A percentile compares a stretch with the other conserved stretches of the same genome.
phyloP scores from a whole-genome alignment of 2,329 filamentous ascomycete genomes.

The Myriosclerotinia curreyana region DNA sequence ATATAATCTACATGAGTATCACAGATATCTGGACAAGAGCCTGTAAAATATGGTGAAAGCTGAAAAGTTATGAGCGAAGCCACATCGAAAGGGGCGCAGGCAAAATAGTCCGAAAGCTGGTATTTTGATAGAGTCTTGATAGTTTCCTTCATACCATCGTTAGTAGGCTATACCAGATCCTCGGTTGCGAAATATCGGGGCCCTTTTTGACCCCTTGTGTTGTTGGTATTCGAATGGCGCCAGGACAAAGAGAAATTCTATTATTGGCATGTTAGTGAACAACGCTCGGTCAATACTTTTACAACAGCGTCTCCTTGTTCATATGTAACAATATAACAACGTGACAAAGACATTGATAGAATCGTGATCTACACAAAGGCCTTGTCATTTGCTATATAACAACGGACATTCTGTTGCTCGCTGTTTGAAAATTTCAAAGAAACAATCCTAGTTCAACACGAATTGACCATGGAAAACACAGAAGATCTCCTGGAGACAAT shows the following conservation, averaged over 20 bases:
- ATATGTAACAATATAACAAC: background rate
- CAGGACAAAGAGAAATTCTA: background rate
- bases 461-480: background rate
- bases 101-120: constrained; percentile 23
- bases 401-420: background rate
- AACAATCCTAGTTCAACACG: background rate
- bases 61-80: constrained; percentile 29
- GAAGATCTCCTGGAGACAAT: background rate
- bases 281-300: background rate
- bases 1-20: constrained; percentile 31
- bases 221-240: background rate
- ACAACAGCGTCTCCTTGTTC: background rate
- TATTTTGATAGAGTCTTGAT: background rate
- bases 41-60: constrained; percentile 25
- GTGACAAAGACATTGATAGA: background rate
- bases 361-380: background rate
- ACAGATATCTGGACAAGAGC: constrained; percentile 24
- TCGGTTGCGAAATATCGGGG: no score
- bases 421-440: background rate
- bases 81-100: constrained; percentile 29
- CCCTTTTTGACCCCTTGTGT: background rate
- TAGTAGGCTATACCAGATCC: no score
- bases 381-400: background rate
- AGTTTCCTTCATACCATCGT: background rate
- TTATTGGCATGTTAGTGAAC: background rate